These are phyloP conservation scores for Termitomyces sp. DNA, from an alignment of 768 basidiomycete species.

Conservation along the genomic window DNA sequence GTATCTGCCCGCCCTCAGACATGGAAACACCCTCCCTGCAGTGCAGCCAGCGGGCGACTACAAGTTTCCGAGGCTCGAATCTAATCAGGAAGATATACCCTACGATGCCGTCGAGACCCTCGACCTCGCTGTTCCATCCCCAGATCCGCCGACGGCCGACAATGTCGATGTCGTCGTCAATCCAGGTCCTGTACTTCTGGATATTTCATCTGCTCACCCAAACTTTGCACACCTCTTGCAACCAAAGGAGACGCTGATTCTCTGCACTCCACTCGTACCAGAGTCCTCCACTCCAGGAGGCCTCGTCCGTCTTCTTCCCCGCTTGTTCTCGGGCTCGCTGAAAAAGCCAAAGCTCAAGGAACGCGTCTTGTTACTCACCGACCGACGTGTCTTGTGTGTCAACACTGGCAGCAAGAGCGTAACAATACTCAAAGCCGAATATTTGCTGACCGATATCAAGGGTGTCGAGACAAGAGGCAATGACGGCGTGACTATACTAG, in stretches of 20 bases:
- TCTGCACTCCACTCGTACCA: conserved; percentile 5
- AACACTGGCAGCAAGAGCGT: conserved; percentile 1
- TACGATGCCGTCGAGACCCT: conserved; percentile 2
- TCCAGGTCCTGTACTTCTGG: neutral
- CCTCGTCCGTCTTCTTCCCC: conserved; percentile 6
- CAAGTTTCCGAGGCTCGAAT: conserved; percentile 6
- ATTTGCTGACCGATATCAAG: neutral
- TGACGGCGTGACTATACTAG: conserved; percentile 4
- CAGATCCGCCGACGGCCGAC: neutral
- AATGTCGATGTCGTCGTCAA: neutral
- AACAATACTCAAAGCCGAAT: conserved; percentile 6
- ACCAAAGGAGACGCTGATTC: conserved; percentile 1
- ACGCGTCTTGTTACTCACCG: conserved; percentile 8
- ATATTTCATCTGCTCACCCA: neutral
- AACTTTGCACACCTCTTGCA: conserved; percentile 6
- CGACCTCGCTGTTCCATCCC: neutral
- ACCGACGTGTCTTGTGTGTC: conserved; percentile 9
- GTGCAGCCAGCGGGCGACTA: conserved; percentile 10
- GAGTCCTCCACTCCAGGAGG: conserved; percentile 6
- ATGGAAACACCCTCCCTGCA: neutral
- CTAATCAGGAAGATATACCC: conserved; percentile 5
- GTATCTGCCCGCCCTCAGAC: conserved; percentile 10
- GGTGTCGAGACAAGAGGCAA: conserved; percentile 5
- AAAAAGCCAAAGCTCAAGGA: conserved; percentile 13
- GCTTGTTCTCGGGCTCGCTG: conserved; percentile 9